Percentiles rank a stretch among this genome's conserved stretches.
Evolutionary conservation across 1,284 basidiomycete genomes (phyloP).

Genomic region (Rhodotorula sp.): DNA sequence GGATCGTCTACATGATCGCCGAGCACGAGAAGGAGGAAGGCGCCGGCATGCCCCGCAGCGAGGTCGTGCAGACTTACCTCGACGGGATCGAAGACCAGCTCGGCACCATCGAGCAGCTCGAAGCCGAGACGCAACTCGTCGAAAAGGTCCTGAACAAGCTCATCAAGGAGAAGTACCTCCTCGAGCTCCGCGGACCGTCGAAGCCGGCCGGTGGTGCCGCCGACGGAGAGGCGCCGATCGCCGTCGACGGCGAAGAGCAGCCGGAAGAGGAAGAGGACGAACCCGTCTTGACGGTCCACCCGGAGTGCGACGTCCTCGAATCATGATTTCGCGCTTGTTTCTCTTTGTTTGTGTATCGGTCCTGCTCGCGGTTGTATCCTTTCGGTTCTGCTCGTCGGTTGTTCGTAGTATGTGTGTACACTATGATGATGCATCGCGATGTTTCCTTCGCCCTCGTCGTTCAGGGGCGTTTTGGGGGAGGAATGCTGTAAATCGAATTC

Average conservation of each 20-base stretch:
- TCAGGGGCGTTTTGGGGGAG: too few relatives aligned
- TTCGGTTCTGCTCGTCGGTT: too few relatives aligned
- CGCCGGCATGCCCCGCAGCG: constrained; percentile 77
- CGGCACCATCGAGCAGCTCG: constrained; percentile 81
- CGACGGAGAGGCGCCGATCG: constrained; percentile 17
- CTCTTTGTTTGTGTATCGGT: background rate
- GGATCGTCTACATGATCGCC: constrained; percentile 79
- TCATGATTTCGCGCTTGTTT: background rate
- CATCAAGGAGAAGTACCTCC: constrained; percentile 85
- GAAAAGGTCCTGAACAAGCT: constrained; percentile 84
- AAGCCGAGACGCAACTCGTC: constrained; percentile 85
- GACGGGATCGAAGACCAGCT: constrained; percentile 82
- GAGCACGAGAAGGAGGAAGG: constrained; percentile 74
- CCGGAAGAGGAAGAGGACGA: constrained; percentile 26
- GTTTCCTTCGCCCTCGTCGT: too few relatives aligned
- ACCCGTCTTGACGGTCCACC: constrained; percentile 42
- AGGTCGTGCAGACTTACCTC: constrained; percentile 94
- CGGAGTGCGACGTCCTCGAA: constrained; percentile 40
- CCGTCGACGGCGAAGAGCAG: constrained; percentile 22
- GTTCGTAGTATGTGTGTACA: too few relatives aligned
- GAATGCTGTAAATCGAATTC: too few relatives aligned
- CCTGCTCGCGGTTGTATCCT: background rate
- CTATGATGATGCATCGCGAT: too few relatives aligned
- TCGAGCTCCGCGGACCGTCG: constrained; percentile 59
- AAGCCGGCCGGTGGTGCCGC: background rate